Evolutionary conservation across 495 filamentous ascomycete species (phyloP).

Genomic region (Annulohypoxylon bovei): DNA sequence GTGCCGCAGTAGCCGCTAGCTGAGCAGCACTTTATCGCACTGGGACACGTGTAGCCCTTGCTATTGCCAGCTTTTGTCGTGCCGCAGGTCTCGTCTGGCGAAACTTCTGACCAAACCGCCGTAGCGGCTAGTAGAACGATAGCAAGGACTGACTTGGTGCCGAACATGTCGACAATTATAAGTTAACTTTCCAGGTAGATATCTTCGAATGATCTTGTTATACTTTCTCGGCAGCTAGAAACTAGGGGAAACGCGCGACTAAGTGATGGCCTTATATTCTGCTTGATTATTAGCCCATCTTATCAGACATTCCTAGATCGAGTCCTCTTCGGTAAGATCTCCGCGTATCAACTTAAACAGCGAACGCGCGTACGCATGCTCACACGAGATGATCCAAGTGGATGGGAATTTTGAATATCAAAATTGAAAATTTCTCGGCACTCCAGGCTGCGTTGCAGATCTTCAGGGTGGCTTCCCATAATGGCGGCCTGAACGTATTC

Average conservation of each 20-base stretch:
- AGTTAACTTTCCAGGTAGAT: neutral
- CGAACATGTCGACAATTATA: constrained; percentile 22
- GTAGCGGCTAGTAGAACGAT: constrained; percentile 40
- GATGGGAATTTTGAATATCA: constrained; percentile 19
- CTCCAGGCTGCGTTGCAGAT: constrained; percentile 25
- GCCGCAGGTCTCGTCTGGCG: constrained; percentile 51
- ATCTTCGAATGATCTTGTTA: neutral
- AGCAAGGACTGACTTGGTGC: constrained; percentile 13
- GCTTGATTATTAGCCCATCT: constrained; percentile 3
- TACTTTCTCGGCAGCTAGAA: neutral
- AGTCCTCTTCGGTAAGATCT: constrained; percentile 1
- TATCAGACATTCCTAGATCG: neutral
- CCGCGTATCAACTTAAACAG: constrained; percentile 7
- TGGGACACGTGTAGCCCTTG: constrained; percentile 49
- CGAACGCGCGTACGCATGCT: constrained; percentile 28
- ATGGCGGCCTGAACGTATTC: constrained; percentile 6
- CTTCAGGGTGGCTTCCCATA: constrained; percentile 28
- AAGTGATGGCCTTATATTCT: neutral
- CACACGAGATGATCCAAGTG: constrained; percentile 19
- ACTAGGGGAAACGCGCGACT: neutral
- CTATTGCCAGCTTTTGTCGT: constrained; percentile 38
- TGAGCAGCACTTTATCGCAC: constrained; percentile 48
- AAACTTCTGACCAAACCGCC: constrained; percentile 47
- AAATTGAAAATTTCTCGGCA: constrained; percentile 16
- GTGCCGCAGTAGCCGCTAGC: constrained; percentile 50